phyloP scores from a whole-genome alignment of 1,284 basidiomycete species.

The Ustilago curta region DNA sequence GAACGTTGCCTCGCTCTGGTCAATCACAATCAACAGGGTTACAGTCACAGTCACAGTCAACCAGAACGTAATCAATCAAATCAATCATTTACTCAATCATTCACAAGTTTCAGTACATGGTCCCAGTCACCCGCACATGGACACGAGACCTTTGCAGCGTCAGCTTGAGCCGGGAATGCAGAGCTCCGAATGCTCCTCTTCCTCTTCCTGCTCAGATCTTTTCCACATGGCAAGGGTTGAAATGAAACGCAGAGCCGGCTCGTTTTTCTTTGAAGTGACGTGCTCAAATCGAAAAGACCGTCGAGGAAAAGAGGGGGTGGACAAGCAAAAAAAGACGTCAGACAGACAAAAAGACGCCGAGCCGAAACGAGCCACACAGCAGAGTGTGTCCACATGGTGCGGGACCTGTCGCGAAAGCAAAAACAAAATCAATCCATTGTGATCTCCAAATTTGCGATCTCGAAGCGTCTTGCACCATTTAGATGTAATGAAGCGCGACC shows the following conservation, averaged over 20 bases:
- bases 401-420: not conserved
- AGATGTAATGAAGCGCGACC: not conserved
- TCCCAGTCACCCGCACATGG: not conserved
- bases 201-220: too few species aligned
- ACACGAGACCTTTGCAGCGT: not conserved
- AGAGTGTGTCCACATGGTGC: not conserved
- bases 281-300: not conserved
- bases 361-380: not conserved
- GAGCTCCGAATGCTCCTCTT: not conserved
- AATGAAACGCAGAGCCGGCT: not conserved
- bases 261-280: too few species aligned
- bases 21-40: constrained; percentile 9
- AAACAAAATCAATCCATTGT: too few species aligned
- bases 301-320: not conserved
- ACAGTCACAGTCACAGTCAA: constrained; percentile 3
- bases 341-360: constrained; percentile 1
- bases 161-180: not conserved
- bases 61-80: too few species aligned
- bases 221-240: constrained; percentile 6
- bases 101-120: not conserved
- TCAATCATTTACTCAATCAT: too few species aligned
- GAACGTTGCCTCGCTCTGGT: constrained; percentile 4
- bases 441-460: not conserved
- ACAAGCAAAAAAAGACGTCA: not conserved
- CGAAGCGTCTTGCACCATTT: not conserved